phyloP scores from a whole-genome alignment of 345 rosid genomes.

The Turritis glabra region DNA sequence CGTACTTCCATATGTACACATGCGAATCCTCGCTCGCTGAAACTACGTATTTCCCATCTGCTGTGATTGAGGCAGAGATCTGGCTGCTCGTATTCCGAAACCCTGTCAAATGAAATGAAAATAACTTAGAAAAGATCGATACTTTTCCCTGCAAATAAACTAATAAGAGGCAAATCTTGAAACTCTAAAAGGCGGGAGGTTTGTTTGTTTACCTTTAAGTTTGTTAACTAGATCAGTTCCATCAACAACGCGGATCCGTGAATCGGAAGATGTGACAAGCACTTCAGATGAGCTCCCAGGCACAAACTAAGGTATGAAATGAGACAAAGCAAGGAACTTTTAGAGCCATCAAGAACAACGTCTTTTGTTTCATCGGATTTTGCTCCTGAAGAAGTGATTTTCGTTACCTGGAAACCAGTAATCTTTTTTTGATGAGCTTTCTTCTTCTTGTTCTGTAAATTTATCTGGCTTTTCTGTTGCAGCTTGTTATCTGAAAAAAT shows the following conservation, averaged over 20 bases:
- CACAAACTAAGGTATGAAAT: constrained; percentile 63
- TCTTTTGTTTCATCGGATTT: constrained; percentile 7
- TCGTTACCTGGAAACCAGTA: constrained; percentile 93
- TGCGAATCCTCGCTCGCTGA: constrained; percentile 97
- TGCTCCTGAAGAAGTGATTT: constrained; percentile 5
- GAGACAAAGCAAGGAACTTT: constrained; percentile 28
- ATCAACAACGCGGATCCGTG: constrained; percentile 82
- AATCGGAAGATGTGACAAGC: constrained; percentile 93
- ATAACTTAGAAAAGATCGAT: not conserved
- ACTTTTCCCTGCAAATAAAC: not conserved
- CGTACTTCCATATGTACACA: constrained; percentile 92
- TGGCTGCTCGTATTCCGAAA: constrained; percentile 91
- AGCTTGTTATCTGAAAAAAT: constrained; percentile 70
- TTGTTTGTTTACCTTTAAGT: constrained; percentile 68
- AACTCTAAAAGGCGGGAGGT: not conserved
- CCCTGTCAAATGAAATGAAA: constrained; percentile 49
- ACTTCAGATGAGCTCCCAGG: constrained; percentile 94
- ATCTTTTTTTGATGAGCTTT: constrained; percentile 88
- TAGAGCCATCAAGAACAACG: constrained; percentile 17
- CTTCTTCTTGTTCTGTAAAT: constrained; percentile 91
- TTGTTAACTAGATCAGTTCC: constrained; percentile 81
- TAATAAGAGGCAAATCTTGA: not conserved
- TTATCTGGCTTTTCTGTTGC: constrained; percentile 66
- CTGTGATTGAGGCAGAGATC: constrained; percentile 80
- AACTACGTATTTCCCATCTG: constrained; percentile 78